These are phyloP conservation scores for Phytophthora foliorum DNA, from an alignment of 352 stramenopile genomes.

Conservation along the genomic window DNA sequence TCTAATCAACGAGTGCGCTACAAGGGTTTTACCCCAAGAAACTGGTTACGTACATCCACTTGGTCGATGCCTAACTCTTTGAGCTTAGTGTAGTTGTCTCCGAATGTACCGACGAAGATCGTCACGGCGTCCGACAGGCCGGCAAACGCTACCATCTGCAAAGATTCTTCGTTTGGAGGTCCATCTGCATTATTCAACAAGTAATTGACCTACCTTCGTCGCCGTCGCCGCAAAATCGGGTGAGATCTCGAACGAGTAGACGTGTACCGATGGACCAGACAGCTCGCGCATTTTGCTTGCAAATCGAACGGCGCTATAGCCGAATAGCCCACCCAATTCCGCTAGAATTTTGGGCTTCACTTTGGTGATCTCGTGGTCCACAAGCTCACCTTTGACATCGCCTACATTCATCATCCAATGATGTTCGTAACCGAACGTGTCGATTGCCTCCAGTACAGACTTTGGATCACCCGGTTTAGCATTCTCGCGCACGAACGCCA, in stretches of 20 bases:
- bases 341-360: conserved; percentile 49
- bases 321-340: conserved; percentile 48
- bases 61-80: conserved; percentile 37
- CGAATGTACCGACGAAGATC: conserved; percentile 47
- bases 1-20: too few species aligned
- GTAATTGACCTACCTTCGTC: conserved; percentile 31
- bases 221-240: conserved; percentile 43
- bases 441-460: conserved; percentile 50
- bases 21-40: not conserved
- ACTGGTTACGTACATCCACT: conserved; percentile 37
- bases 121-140: conserved; percentile 41
- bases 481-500: conserved; percentile 45
- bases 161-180: not conserved
- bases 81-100: conserved; percentile 35
- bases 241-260: conserved; percentile 60
- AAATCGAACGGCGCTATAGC: conserved; percentile 62
- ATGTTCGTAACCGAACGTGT: conserved; percentile 43
- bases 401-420: conserved; percentile 62
- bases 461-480: conserved; percentile 35
- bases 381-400: conserved; percentile 47
- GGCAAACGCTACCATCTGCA: conserved; percentile 43
- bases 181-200: not conserved
- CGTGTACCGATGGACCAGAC: conserved; percentile 27
- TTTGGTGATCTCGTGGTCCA: conserved; percentile 47
- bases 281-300: conserved; percentile 40